Percentiles rank a stretch among this genome's conserved stretches.
These are phyloP conservation scores for Juncus effusus DNA, from an alignment of 176 grass and related monocot species.

Conservation along the genomic window DNA sequence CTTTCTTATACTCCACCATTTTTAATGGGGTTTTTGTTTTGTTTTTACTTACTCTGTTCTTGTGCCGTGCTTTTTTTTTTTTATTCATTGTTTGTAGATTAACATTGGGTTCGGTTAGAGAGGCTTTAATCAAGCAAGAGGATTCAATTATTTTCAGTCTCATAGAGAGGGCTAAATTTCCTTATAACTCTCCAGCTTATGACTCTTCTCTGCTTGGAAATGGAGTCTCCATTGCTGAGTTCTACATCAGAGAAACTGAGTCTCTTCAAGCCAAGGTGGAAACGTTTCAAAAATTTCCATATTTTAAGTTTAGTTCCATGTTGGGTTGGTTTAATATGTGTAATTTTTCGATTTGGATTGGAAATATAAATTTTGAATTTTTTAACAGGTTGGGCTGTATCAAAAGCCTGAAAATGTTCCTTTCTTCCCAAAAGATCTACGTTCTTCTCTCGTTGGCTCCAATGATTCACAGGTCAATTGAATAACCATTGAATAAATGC, in stretches of 20 bases:
- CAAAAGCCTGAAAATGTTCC: conserved; percentile 76
- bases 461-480: conserved; percentile 25
- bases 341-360: not conserved
- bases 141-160: conserved; percentile 88
- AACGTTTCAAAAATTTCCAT: not conserved
- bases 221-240: conserved; percentile 47
- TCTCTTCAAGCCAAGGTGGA: conserved; percentile 58
- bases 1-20: not conserved
- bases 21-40: not conserved
- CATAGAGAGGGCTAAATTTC: conserved; percentile 69
- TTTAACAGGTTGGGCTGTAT: conserved; percentile 57
- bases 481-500: not conserved
- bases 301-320: no score
- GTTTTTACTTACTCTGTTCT: conserved; percentile 14
- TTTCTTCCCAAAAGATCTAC: conserved; percentile 73
- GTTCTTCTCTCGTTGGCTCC: conserved; percentile 28
- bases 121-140: conserved; percentile 72
- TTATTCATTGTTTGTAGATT: conserved; percentile 31
- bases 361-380: conserved; percentile 9
- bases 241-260: conserved; percentile 58
- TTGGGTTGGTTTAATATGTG: not conserved
- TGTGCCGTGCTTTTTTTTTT: conserved; percentile 13
- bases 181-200: conserved; percentile 63
- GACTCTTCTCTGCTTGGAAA: conserved; percentile 21
- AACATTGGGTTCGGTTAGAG: conserved; percentile 61